Percentiles rank a stretch among this genome's conserved stretches.
Evolutionary conservation across 179 eudicot species (phyloP).

Genomic region (Carnegiea gigantea): DNA sequence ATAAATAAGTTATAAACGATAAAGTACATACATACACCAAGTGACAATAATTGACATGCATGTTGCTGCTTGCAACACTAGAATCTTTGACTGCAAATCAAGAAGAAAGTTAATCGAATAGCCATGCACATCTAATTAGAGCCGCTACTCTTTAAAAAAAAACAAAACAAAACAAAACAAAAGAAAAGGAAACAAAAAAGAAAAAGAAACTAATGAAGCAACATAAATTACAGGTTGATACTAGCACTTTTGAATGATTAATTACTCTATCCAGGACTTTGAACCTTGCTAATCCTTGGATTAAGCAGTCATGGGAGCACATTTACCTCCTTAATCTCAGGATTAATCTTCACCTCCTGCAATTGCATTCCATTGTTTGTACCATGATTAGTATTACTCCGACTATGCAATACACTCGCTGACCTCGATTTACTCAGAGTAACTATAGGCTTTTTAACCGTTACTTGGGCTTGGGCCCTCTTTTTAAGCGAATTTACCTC

Average conservation of each 20-base stretch:
- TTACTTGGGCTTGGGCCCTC: conserved; percentile 33
- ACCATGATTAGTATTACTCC: conserved; percentile 22
- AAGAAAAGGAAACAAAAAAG: neutral
- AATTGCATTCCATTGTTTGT: conserved; percentile 17
- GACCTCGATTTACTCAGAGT: conserved; percentile 74
- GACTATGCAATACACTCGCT: conserved; percentile 49
- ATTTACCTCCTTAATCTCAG: conserved; percentile 35
- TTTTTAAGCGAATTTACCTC: conserved; percentile 22
- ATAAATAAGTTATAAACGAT: neutral
- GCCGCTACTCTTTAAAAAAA: neutral
- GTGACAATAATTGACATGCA: neutral
- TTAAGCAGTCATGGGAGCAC: conserved; percentile 43
- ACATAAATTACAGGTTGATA: neutral
- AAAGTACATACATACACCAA: neutral
- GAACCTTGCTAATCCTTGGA: conserved; percentile 1
- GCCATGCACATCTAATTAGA: neutral
- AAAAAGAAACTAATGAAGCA: neutral
- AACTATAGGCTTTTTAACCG: conserved; percentile 42
- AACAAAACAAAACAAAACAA: neutral
- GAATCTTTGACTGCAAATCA: neutral
- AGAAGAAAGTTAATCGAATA: neutral
- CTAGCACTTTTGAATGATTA: neutral
- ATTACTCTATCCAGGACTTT: neutral
- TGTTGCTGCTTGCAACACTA: neutral
- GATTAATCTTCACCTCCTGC: neutral